Evolutionary conservation across 2,329 filamentous ascomycete species (phyloP).

Genomic region (Polytolypa hystricis): DNA sequence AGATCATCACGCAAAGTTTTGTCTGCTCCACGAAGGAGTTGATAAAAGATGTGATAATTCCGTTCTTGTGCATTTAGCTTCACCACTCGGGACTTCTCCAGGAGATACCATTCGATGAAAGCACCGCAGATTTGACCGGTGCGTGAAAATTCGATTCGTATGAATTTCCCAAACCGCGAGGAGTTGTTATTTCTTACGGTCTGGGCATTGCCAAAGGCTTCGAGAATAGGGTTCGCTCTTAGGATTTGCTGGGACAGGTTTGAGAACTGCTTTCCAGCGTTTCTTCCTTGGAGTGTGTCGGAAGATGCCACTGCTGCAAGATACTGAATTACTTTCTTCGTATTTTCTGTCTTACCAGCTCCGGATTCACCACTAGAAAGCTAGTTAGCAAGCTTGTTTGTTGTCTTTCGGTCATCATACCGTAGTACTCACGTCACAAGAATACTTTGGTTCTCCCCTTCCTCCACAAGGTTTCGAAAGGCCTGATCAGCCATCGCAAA

Average conservation of each 20-base stretch:
- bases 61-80: conserved; percentile 76
- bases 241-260: conserved; percentile 94
- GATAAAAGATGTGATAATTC: conserved; percentile 97
- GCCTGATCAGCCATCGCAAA: conserved; percentile 96
- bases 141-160: conserved; percentile 86
- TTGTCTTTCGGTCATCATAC: neutral
- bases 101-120: conserved; percentile 95
- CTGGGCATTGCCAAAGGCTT: conserved; percentile 96
- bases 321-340: conserved; percentile 98
- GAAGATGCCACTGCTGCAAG: conserved; percentile 85
- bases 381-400: conserved; percentile 10
- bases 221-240: conserved; percentile 89
- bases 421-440: conserved; percentile 59
- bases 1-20: conserved; percentile 62
- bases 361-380: conserved; percentile 68
- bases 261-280: conserved; percentile 56
- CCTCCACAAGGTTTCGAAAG: conserved; percentile 88
- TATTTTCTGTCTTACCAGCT: conserved; percentile 97
- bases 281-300: conserved; percentile 54
- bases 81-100: conserved; percentile 97
- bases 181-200: conserved; percentile 98
- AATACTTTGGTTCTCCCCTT: conserved; percentile 93
- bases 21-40: conserved; percentile 78
- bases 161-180: conserved; percentile 96
- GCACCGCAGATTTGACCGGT: conserved; percentile 86